A percentile compares a stretch with the other conserved stretches of the same genome.
phyloP scores from a whole-genome alignment of 2,329 filamentous ascomycete species.

The Fusarium foetens region DNA sequence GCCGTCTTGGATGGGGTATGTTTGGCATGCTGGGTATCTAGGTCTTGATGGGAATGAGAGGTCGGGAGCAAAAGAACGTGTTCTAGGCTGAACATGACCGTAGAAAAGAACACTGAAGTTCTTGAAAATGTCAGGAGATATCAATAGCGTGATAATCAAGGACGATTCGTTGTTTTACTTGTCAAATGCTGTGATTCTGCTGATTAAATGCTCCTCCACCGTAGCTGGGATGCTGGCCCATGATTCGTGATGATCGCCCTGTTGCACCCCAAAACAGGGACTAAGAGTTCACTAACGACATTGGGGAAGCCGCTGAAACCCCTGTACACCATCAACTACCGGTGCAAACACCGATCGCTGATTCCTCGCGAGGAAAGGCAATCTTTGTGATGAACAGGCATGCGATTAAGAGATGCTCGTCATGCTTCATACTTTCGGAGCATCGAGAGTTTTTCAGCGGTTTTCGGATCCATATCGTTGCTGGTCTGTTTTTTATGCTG shows the following conservation, averaged over 20 bases:
- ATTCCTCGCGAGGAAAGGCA: not conserved
- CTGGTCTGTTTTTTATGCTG: not conserved
- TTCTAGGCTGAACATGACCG: fast-evolving
- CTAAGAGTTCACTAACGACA: not conserved
- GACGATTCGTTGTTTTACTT: fast-evolving
- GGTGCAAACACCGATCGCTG: not conserved
- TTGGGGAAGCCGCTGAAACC: not conserved
- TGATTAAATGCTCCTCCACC: fast-evolving
- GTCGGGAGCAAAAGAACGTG: fast-evolving
- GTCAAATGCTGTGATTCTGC: too few species aligned
- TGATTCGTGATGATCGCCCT: not conserved
- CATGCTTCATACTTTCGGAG: too few species aligned
- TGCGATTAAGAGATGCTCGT: not conserved
- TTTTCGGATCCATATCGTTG: too few species aligned
- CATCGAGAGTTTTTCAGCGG: not conserved
- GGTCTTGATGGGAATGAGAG: fast-evolving
- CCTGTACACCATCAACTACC: not conserved
- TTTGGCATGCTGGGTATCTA: fast-evolving
- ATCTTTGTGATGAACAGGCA: not conserved
- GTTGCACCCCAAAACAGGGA: not conserved
- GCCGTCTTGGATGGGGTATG: fast-evolving
- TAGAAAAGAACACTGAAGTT: too few species aligned
- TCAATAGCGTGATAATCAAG: fast-evolving
- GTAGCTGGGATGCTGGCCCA: fast-evolving
- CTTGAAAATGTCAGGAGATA: fast-evolving